Conservation (phyloP, 345 rosid genomes). For the Barbarea vulgaris region DNA sequence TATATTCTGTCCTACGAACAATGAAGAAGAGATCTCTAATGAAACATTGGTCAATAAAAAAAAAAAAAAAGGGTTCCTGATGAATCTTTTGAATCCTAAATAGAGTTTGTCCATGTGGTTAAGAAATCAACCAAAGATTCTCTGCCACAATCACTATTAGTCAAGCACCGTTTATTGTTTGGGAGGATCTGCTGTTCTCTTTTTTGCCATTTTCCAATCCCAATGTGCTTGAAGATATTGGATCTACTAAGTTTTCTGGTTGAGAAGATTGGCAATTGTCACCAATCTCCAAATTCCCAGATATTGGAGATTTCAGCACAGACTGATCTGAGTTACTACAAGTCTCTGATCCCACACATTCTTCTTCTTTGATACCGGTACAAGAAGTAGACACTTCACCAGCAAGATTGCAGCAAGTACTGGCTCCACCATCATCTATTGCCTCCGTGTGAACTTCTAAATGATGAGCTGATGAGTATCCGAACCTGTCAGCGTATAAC, state of each 20-base stretch:
- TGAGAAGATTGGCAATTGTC: conserved; percentile 26
- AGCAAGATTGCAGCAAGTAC: conserved; percentile 39
- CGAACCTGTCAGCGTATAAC: conserved; percentile 33
- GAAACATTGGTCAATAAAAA: conserved; percentile 18
- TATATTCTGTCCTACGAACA: not conserved
- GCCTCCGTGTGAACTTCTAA: conserved; percentile 30
- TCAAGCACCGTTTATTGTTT: conserved; percentile 30
- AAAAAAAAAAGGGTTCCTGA: conserved; percentile 14
- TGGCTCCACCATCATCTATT: conserved; percentile 21
- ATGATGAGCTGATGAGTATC: conserved; percentile 25
- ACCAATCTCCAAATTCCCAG: conserved; percentile 37
- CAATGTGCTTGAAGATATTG: conserved; percentile 33
- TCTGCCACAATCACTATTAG: conserved; percentile 8
- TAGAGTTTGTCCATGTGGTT: conserved; percentile 7
- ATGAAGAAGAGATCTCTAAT: conserved; percentile 24
- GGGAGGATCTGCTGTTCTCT: conserved; percentile 29
- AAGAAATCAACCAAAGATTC: conserved; percentile 33
- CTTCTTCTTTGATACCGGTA: conserved; percentile 37
- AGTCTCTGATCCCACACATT: conserved; percentile 22
- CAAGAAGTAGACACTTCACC: conserved; percentile 55
- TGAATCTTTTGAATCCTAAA: conserved; percentile 28
- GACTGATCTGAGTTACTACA: conserved; percentile 29
- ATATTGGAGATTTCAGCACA: conserved; percentile 8
- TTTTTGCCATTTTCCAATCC: conserved; percentile 32
- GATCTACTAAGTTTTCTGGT: conserved; percentile 23